Percentiles rank a stretch among this genome's conserved stretches.
Evolutionary conservation across 495 filamentous ascomycete species (phyloP).

Genomic region (Aspergillus leporis): DNA sequence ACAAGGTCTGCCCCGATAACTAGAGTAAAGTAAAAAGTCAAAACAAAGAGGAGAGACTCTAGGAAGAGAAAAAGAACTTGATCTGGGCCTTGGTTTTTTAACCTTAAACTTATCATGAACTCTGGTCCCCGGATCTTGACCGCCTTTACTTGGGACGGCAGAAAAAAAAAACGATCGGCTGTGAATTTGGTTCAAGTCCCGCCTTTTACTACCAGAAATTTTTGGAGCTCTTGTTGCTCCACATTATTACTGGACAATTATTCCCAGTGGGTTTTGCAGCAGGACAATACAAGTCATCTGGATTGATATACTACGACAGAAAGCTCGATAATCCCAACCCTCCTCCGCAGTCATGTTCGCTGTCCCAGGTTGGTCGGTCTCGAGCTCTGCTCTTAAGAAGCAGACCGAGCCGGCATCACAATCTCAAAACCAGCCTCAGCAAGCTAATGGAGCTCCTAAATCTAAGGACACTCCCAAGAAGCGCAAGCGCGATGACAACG

Average conservation of each 20-base stretch:
- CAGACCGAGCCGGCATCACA: slow-evolving; percentile 54
- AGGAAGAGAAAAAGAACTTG: not conserved
- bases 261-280: not conserved
- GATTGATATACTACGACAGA: not conserved
- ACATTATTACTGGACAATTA: not conserved
- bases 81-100: not conserved
- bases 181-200: not conserved
- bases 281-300: not conserved
- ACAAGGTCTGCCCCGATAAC: not conserved
- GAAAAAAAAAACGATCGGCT: slow-evolving; percentile 5
- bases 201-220: slow-evolving; percentile 20
- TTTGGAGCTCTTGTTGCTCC: slow-evolving; percentile 13
- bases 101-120: not conserved
- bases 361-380: slow-evolving; percentile 85
- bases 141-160: slow-evolving; percentile 8
- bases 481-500: slow-evolving; percentile 58
- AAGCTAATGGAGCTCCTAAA: slow-evolving; percentile 29
- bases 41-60: not conserved
- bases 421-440: slow-evolving; percentile 25
- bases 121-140: not conserved
- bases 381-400: slow-evolving; percentile 65
- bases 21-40: not conserved
- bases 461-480: slow-evolving; percentile 46
- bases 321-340: not conserved
- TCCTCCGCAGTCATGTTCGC: slow-evolving; percentile 70